These are phyloP conservation scores for Ochromonadaceae sp. DNA, from an alignment of 352 stramenopile species.

Conservation along the genomic window DNA sequence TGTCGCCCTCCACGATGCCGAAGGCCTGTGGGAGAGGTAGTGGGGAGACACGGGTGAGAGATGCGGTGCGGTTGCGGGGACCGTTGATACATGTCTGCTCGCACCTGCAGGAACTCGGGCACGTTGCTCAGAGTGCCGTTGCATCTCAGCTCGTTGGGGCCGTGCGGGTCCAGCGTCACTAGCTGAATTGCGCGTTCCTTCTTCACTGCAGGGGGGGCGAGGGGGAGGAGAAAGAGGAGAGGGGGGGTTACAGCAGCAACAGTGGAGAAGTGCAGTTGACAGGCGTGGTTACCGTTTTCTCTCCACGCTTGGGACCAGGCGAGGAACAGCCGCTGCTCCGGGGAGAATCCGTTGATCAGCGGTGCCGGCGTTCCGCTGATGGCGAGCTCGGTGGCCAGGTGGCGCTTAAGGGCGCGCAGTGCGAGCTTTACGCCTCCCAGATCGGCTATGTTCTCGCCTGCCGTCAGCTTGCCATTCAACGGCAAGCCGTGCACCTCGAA, in stretches of 20 bases:
- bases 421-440: slow-evolving; percentile 61
- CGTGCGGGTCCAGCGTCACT: slow-evolving; percentile 51
- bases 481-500: slow-evolving; percentile 43
- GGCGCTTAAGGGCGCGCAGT: slow-evolving; percentile 54
- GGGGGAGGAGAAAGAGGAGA: background rate
- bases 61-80: too few relatives aligned
- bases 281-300: slow-evolving; percentile 1
- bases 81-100: background rate
- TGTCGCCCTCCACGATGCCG: slow-evolving; percentile 31
- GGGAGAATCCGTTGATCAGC: slow-evolving; percentile 44
- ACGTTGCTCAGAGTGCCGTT: slow-evolving; percentile 50
- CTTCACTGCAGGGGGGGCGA: slow-evolving; percentile 38
- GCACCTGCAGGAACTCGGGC: slow-evolving; percentile 41
- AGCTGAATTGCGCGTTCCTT: slow-evolving; percentile 45
- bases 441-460: slow-evolving; percentile 78
- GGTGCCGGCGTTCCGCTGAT: background rate
- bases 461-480: slow-evolving; percentile 67
- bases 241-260: background rate
- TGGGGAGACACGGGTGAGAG: too few relatives aligned
- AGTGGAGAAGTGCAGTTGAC: background rate
- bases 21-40: slow-evolving; percentile 32
- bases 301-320: slow-evolving; percentile 49
- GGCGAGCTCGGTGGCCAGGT: slow-evolving; percentile 31
- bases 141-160: slow-evolving; percentile 44
- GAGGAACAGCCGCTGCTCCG: slow-evolving; percentile 48